A percentile compares a stretch with the other conserved stretches of the same genome.
phyloP scores from a whole-genome alignment of 495 filamentous ascomycete genomes.

The Hypoxylon lienhwacheense region DNA sequence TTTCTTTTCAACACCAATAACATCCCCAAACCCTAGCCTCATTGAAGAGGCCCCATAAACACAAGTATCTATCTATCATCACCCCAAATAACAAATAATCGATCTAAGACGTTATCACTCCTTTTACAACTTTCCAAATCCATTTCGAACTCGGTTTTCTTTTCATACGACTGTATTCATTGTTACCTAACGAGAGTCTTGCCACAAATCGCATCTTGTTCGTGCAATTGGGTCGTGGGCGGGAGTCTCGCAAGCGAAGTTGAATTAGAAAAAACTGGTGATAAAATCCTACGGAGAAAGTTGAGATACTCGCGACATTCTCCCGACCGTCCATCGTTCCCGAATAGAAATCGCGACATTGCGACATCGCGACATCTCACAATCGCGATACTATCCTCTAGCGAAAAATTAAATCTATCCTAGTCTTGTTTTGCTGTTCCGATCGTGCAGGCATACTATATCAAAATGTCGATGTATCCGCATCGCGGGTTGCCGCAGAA shows the following conservation, averaged over 20 bases:
- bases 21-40: constrained; percentile 17
- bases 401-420: background rate
- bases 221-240: constrained; percentile 26
- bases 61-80: constrained; percentile 5
- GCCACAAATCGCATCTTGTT: constrained; percentile 20
- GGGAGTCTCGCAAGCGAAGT: constrained; percentile 15
- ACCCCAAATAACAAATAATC: background rate
- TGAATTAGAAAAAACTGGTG: constrained; percentile 5
- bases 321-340: background rate
- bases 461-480: constrained; percentile 80
- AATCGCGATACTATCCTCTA: background rate
- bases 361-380: background rate
- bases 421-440: background rate
- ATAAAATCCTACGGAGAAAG: background rate
- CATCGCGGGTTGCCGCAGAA: constrained; percentile 76
- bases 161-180: constrained; percentile 25
- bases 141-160: constrained; percentile 3
- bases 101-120: no score
- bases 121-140: no score
- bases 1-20: constrained; percentile 14
- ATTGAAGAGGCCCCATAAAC: constrained; percentile 8
- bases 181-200: constrained; percentile 22
- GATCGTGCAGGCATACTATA: constrained; percentile 9
- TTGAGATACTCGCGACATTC: constrained; percentile 6
- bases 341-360: constrained; percentile 5